Evolutionary conservation across 2,329 filamentous ascomycete genomes (phyloP).

Genomic region (Mycosphaerella sp.): DNA sequence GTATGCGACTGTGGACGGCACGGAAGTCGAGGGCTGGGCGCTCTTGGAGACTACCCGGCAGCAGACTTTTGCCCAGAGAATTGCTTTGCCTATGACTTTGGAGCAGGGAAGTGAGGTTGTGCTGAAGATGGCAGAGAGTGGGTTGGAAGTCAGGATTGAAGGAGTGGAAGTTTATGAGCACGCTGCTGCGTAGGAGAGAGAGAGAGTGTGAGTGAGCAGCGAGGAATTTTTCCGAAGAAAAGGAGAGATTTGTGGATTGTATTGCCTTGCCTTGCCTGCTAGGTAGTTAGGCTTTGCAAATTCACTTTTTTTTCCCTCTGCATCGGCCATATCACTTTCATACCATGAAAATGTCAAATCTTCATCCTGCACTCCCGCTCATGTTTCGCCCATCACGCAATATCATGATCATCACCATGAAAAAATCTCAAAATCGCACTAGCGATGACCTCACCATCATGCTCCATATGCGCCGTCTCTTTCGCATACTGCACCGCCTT

Average conservation of each 20-base stretch:
- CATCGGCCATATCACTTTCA: too few species aligned
- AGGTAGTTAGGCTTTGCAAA: too few species aligned
- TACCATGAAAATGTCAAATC: too few species aligned
- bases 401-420: conserved; percentile 43
- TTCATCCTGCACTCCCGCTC: too few species aligned
- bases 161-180: conserved; percentile 15
- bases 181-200: too few species aligned
- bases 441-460: conserved; percentile 38
- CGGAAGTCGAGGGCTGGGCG: conserved; percentile 15
- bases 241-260: too few species aligned
- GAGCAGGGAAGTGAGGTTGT: conserved; percentile 18
- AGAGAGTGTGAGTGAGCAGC: too few species aligned
- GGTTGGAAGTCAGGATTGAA: conserved; percentile 19
- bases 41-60: conserved; percentile 22
- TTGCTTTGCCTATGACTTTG: conserved; percentile 20
- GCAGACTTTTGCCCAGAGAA: conserved; percentile 20
- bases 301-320: too few species aligned
- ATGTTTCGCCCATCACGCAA: conserved; percentile 19
- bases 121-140: conserved; percentile 20
- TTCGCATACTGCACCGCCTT: conserved; percentile 35
- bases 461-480: conserved; percentile 36
- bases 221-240: too few species aligned
- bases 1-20: conserved; percentile 18
- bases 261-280: too few species aligned
- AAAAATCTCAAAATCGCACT: conserved; percentile 43